These are phyloP conservation scores for Mycena maculata DNA, from an alignment of 768 basidiomycete species.

Conservation along the genomic window DNA sequence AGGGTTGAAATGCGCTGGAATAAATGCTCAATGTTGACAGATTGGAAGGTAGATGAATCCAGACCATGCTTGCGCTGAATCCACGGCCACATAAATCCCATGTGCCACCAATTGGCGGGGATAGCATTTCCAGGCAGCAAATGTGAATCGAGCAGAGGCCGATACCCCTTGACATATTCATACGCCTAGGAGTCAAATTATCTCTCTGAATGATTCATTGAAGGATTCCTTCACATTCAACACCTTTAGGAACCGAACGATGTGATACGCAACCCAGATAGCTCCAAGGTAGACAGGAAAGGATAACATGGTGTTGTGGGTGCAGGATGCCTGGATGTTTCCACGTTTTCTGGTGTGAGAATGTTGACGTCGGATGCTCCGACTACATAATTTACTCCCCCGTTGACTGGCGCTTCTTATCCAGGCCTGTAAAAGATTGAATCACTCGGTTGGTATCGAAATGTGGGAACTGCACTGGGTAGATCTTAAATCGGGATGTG, in stretches of 20 bases:
- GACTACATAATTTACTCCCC: too few species aligned
- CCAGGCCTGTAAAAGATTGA: too few species aligned
- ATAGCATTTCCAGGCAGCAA: constrained; percentile 25
- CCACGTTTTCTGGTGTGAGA: too few species aligned
- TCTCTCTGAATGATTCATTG: background rate
- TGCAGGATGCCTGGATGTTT: too few species aligned
- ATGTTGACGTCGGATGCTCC: too few species aligned
- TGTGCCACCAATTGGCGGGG: constrained; percentile 26
- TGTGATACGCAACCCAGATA: background rate
- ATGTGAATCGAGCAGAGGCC: constrained; percentile 26
- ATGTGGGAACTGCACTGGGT: too few species aligned
- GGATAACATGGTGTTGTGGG: too few species aligned
- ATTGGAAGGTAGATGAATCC: background rate
- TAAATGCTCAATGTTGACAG: too few species aligned
- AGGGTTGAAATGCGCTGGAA: constrained; percentile 28
- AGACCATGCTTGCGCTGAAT: constrained; percentile 21
- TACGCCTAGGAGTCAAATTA: constrained; percentile 5
- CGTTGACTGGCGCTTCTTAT: too few species aligned
- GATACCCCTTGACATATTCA: constrained; percentile 25
- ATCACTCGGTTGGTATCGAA: too few species aligned
- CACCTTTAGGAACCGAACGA: background rate
- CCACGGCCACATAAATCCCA: constrained; percentile 33
- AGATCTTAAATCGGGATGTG: too few species aligned
- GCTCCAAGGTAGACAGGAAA: too few species aligned
- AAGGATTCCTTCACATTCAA: background rate